phyloP scores from a whole-genome alignment of 2,329 filamentous ascomycete species.

The Microdochium paspali region DNA sequence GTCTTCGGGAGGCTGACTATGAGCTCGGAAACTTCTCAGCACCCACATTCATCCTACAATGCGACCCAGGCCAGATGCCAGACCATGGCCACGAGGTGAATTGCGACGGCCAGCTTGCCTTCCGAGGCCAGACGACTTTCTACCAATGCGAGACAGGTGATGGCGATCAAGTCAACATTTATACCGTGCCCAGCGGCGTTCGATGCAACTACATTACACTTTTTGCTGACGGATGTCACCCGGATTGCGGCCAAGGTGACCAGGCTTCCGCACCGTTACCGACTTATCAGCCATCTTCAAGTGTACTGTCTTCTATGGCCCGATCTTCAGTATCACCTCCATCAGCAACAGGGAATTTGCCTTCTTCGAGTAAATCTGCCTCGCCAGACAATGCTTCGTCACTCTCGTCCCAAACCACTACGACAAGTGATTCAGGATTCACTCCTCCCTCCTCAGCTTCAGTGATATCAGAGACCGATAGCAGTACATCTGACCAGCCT shows the following conservation, averaged over 20 bases:
- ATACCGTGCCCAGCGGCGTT: constrained; percentile 27
- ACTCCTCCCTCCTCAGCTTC: constrained; percentile 6
- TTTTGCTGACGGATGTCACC: constrained; percentile 25
- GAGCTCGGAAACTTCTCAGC: constrained; percentile 20
- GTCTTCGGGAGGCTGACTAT: too few species aligned
- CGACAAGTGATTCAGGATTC: background rate
- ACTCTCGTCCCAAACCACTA: background rate
- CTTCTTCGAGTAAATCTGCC: background rate
- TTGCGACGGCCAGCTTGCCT: constrained; percentile 40
- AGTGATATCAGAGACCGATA: constrained; percentile 6
- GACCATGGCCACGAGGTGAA: constrained; percentile 46
- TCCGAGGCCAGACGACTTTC: constrained; percentile 42
- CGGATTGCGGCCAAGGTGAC: background rate
- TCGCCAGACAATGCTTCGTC: background rate
- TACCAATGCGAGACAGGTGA: constrained; percentile 51
- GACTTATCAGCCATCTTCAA: background rate
- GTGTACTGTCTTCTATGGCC: background rate
- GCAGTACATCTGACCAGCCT: constrained; percentile 31
- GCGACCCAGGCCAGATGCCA: constrained; percentile 42
- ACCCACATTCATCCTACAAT: constrained; percentile 50
- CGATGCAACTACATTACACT: constrained; percentile 42
- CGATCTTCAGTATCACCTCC: constrained; percentile 1
- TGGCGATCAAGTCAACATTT: constrained; percentile 45
- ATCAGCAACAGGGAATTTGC: background rate
- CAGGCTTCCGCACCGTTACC: background rate